Conservation (phyloP, 83 land plant genomes). For the Diphasiastrum complanatum region DNA sequence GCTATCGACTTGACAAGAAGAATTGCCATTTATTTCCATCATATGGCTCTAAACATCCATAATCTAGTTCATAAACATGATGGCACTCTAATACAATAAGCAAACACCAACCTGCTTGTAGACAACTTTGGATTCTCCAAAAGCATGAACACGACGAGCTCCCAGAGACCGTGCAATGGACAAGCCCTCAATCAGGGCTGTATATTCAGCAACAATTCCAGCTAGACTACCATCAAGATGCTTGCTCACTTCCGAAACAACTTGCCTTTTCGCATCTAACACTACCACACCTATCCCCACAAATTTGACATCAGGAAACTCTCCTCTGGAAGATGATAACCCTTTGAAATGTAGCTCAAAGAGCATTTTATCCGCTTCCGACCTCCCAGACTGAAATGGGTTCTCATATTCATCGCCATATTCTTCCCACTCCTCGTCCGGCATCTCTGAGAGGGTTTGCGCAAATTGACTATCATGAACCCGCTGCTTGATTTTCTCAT, state of each 20-base stretch:
- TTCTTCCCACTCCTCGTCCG: too few species aligned
- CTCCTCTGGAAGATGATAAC: slow-evolving; percentile 3
- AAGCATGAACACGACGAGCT: slow-evolving; percentile 1
- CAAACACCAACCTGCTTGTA: slow-evolving; percentile 22
- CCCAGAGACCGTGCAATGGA: slow-evolving; percentile 1
- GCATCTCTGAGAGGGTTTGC: too few species aligned
- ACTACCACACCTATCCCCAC: slow-evolving; percentile 8
- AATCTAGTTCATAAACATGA: too few species aligned
- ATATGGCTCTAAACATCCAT: too few species aligned
- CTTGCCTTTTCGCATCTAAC: not conserved
- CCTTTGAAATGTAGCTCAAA: not conserved
- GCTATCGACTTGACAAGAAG: not conserved
- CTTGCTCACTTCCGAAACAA: not conserved
- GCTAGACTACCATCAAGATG: not conserved
- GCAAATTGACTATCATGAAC: too few species aligned
- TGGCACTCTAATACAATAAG: too few species aligned
- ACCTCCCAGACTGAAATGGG: too few species aligned
- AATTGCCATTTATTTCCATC: too few species aligned
- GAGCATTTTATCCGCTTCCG: not conserved
- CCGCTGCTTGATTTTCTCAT: too few species aligned
- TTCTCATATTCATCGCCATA: too few species aligned
- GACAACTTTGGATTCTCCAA: not conserved
- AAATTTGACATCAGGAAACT: not conserved
- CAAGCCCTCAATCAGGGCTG: slow-evolving; percentile 15
- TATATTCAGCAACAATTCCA: slow-evolving; percentile 7